These are phyloP conservation scores for Daucus carota DNA, from an alignment of 129 eudicot species.

Conservation along the genomic window DNA sequence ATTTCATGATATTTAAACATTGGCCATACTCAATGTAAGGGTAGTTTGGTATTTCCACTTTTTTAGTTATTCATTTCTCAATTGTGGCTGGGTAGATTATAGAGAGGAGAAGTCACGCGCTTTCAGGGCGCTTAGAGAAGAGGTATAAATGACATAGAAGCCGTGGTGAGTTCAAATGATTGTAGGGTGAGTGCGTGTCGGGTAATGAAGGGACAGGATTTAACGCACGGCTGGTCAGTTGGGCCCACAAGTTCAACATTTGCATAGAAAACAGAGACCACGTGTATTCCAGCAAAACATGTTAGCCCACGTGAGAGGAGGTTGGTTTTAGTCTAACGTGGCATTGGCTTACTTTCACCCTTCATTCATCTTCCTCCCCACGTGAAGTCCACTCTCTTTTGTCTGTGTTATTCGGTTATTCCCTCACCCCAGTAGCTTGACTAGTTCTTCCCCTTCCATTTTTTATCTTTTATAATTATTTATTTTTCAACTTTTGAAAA, in stretches of 20 bases:
- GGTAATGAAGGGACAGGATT: slow-evolving; percentile 37
- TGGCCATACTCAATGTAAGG: no score
- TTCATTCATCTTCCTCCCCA: slow-evolving; percentile 30
- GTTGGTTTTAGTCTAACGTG: background rate
- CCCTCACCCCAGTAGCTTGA: no score
- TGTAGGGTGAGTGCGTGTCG: slow-evolving; percentile 48
- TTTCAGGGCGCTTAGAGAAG: background rate
- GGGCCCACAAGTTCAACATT: background rate
- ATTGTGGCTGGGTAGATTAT: no score
- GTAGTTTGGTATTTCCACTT: no score
- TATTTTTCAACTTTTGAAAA: no score
- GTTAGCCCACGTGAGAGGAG: slow-evolving; percentile 56
- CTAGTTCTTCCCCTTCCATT: no score
- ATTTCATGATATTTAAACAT: no score
- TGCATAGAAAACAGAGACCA: slow-evolving; percentile 21
- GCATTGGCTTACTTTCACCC: slow-evolving; percentile 16
- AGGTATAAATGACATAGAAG: background rate
- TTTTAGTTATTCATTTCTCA: no score
- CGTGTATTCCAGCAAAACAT: slow-evolving; percentile 49
- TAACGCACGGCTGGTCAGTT: slow-evolving; percentile 44
- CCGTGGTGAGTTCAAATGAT: slow-evolving; percentile 48
- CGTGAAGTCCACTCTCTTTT: slow-evolving; percentile 49
- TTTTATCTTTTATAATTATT: no score
- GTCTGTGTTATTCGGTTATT: no score
- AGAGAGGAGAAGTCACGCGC: background rate